Conservation (phyloP, 1,139 yeast species). For the Diutina pseudorugosa region DNA sequence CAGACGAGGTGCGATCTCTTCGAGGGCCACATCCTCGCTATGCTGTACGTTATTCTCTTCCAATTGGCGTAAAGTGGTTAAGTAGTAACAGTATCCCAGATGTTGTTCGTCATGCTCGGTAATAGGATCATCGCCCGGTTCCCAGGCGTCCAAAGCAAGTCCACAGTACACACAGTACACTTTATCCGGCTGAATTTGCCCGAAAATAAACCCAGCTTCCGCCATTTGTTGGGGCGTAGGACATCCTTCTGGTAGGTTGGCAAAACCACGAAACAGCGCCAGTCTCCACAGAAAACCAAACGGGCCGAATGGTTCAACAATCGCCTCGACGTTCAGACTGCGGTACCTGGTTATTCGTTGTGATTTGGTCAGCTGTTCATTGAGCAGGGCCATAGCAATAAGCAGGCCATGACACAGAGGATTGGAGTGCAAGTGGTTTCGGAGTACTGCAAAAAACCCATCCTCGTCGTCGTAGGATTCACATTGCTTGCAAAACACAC, state of each 20-base stretch:
- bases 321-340: background rate
- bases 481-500: background rate
- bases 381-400: background rate
- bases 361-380: background rate
- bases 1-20: background rate
- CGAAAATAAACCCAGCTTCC: slow-evolving; percentile 42
- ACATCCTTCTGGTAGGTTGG: background rate
- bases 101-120: slow-evolving; percentile 36
- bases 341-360: background rate
- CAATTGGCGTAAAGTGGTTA: slow-evolving; percentile 1
- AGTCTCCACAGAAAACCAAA: background rate
- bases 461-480: background rate
- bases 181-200: slow-evolving; percentile 41
- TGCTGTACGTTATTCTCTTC: background rate
- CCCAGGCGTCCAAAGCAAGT: slow-evolving; percentile 64
- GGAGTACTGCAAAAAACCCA: background rate
- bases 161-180: slow-evolving; percentile 65
- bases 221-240: slow-evolving; percentile 25
- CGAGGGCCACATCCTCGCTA: background rate
- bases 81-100: slow-evolving; percentile 36
- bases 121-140: slow-evolving; percentile 49
- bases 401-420: background rate
- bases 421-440: background rate
- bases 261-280: background rate
- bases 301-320: background rate